Percentiles rank a stretch among this genome's conserved stretches.
phyloP scores from a whole-genome alignment of 2,329 filamentous ascomycete genomes.

The Xylaria polymorpha region DNA sequence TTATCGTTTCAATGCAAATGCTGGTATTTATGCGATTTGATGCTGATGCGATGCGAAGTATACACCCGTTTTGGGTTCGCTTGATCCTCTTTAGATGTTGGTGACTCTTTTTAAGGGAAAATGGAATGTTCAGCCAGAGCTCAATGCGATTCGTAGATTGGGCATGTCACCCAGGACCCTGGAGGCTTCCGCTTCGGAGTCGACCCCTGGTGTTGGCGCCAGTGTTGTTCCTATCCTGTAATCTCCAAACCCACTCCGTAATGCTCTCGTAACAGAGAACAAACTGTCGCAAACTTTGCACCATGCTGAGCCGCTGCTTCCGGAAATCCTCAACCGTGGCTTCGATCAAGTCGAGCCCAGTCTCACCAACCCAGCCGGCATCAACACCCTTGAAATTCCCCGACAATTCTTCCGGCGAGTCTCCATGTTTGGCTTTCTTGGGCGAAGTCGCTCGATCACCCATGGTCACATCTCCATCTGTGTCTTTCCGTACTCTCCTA shows the following conservation, averaged over 20 bases:
- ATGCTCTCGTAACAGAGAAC: constrained; percentile 97
- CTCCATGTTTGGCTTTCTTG: constrained; percentile 37
- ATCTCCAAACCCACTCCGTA: constrained; percentile 80
- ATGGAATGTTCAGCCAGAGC: background rate
- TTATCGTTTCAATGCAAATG: constrained; percentile 27
- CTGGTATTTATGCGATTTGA: constrained; percentile 14
- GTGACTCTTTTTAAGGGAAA: background rate
- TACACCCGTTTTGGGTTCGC: background rate
- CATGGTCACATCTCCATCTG: constrained; percentile 63
- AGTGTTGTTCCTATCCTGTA: constrained; percentile 54
- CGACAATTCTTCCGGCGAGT: constrained; percentile 8
- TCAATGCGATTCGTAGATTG: background rate
- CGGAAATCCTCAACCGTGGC: constrained; percentile 93
- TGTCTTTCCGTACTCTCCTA: constrained; percentile 45
- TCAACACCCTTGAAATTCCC: constrained; percentile 51
- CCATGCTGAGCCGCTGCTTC: constrained; percentile 91
- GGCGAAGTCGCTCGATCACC: constrained; percentile 49
- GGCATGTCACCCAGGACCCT: constrained; percentile 40
- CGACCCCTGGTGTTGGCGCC: constrained; percentile 42
- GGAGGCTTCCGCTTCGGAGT: constrained; percentile 52
- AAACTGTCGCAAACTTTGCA: constrained; percentile 92
- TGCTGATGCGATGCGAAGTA: constrained; percentile 13
- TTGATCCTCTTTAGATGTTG: background rate
- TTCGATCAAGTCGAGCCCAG: constrained; percentile 81
- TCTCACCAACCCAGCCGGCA: constrained; percentile 74